Conservation (phyloP, 495 filamentous ascomycete genomes). For the Podospora pseudopauciseta region DNA sequence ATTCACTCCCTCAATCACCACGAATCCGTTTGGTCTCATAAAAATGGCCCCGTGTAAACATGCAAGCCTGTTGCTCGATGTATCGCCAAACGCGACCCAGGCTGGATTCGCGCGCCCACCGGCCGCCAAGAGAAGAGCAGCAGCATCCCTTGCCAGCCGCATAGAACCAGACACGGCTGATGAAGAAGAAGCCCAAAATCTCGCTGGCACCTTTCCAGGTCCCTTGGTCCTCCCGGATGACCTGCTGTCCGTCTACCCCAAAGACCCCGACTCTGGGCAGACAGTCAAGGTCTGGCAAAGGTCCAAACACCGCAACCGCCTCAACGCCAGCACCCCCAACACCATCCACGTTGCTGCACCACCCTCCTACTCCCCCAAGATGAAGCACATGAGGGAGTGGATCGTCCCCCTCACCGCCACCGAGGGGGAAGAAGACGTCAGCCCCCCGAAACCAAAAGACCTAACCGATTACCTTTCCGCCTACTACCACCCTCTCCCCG, state of each 20-base stretch:
- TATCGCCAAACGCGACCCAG: constrained; percentile 32
- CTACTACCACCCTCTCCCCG: constrained; percentile 58
- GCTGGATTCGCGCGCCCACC: constrained; percentile 27
- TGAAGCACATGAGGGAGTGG: constrained; percentile 43
- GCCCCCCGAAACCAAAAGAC: constrained; percentile 30
- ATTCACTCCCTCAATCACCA: neutral
- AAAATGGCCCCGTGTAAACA: constrained; percentile 24
- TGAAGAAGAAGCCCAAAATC: neutral
- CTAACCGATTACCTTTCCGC: constrained; percentile 52
- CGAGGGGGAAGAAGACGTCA: neutral
- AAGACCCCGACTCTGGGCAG: constrained; percentile 49
- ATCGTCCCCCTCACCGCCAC: constrained; percentile 18
- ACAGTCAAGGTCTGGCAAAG: constrained; percentile 54
- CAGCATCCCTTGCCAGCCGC: constrained; percentile 29
- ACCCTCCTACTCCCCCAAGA: constrained; percentile 35
- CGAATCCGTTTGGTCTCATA: neutral
- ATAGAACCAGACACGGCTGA: constrained; percentile 15
- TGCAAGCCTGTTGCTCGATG: constrained; percentile 27
- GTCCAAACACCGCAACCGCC: constrained; percentile 54
- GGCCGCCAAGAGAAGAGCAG: constrained; percentile 28
- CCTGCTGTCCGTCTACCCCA: constrained; percentile 53
- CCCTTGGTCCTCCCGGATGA: constrained; percentile 60
- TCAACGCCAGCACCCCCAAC: constrained; percentile 27
- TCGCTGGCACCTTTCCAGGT: constrained; percentile 48
- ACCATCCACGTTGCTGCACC: constrained; percentile 53